These are phyloP conservation scores for Orobanche coerulescens DNA, from an alignment of 257 asterid species.

Conservation along the genomic window DNA sequence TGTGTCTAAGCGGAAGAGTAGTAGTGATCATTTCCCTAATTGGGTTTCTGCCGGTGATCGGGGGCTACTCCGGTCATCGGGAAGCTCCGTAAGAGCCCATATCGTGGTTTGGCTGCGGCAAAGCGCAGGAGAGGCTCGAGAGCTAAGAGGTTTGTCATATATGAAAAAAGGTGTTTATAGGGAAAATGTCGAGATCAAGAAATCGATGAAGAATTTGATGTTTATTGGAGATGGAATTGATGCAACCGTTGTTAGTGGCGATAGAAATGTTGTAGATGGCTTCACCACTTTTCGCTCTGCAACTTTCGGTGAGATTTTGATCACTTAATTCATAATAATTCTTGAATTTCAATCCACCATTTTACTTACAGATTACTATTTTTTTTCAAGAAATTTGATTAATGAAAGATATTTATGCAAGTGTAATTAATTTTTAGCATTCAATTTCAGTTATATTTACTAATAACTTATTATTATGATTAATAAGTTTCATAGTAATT, in stretches of 20 bases:
- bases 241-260: constrained; percentile 45
- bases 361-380: too few species aligned
- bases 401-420: too few species aligned
- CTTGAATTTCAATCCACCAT: too few species aligned
- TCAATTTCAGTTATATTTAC: too few species aligned
- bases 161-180: constrained; percentile 47
- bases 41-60: constrained; percentile 41
- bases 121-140: constrained; percentile 27
- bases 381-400: too few species aligned
- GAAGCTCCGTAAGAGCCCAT: constrained; percentile 22
- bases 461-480: too few species aligned
- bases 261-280: constrained; percentile 39
- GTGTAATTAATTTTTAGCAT: too few species aligned
- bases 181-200: constrained; percentile 51
- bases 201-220: constrained; percentile 48
- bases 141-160: constrained; percentile 39
- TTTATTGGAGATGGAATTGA: constrained; percentile 67
- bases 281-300: constrained; percentile 61
- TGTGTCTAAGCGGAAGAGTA: too few species aligned
- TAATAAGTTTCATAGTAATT: too few species aligned
- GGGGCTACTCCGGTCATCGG: constrained; percentile 31
- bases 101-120: constrained; percentile 32
- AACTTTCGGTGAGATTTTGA: constrained; percentile 50
- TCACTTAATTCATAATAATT: too few species aligned
- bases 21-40: constrained; percentile 28